phyloP scores from a whole-genome alignment of 768 basidiomycete species.

The Chalciporus piperatus region DNA sequence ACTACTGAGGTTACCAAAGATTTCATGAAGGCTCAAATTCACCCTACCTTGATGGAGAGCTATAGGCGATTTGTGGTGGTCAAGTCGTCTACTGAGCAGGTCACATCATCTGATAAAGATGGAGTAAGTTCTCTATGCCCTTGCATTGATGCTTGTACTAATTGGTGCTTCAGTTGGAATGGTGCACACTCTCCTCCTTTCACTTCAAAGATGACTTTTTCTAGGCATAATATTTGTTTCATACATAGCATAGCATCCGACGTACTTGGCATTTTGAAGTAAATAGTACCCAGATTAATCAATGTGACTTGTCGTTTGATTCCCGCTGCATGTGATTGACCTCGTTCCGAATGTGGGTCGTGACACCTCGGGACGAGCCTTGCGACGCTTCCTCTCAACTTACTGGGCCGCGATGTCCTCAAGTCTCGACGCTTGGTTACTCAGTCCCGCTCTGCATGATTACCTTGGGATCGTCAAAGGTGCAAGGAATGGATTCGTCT shows the following conservation, averaged over 20 bases:
- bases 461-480: conserved; percentile 93
- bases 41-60: conserved; percentile 57
- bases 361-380: no score
- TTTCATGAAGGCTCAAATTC: conserved; percentile 52
- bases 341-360: not conserved
- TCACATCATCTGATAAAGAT: conserved; percentile 27
- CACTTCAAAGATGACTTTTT: conserved; percentile 61
- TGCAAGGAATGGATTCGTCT: conserved; percentile 85
- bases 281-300: not conserved
- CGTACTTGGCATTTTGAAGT: not conserved
- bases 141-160: not conserved
- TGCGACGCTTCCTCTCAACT: no score
- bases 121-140: conserved; percentile 42
- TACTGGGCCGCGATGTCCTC: conserved; percentile 18
- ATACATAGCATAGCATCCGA: not conserved
- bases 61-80: conserved; percentile 70
- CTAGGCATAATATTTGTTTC: conserved; percentile 4
- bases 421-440: conserved; percentile 23
- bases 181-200: conserved; percentile 43
- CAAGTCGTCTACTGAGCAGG: conserved; percentile 34
- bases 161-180: conserved; percentile 50
- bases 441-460: conserved; percentile 81
- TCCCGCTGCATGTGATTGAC: conserved; percentile 27
- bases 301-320: not conserved
- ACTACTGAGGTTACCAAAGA: conserved; percentile 48